A percentile compares a stretch with the other conserved stretches of the same genome.
Evolutionary conservation across 306 rosid genomes (phyloP).

Genomic region (Castanea crenata): DNA sequence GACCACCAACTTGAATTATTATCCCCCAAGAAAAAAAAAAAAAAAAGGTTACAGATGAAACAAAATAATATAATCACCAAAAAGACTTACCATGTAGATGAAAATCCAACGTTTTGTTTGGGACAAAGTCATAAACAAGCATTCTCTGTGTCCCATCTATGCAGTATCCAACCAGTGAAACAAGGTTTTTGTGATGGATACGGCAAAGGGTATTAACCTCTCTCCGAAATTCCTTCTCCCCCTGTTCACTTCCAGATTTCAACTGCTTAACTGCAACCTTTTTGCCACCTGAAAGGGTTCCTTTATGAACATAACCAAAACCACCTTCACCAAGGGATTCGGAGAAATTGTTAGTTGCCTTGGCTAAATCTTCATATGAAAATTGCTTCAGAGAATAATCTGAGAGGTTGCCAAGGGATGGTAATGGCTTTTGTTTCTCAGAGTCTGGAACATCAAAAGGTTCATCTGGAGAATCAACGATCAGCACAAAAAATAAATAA

Average conservation of each 20-base stretch:
- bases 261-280: slow-evolving; percentile 59
- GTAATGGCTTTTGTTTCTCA: slow-evolving; percentile 23
- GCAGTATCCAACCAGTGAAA: slow-evolving; percentile 62
- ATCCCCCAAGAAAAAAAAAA: not conserved
- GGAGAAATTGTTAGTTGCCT: slow-evolving; percentile 55
- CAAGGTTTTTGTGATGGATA: slow-evolving; percentile 68
- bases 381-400: slow-evolving; percentile 28
- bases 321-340: slow-evolving; percentile 59
- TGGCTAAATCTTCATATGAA: slow-evolving; percentile 43
- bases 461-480: slow-evolving; percentile 35
- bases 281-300: slow-evolving; percentile 53
- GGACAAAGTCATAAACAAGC: slow-evolving; percentile 63
- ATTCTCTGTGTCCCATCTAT: slow-evolving; percentile 41
- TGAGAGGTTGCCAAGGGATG: slow-evolving; percentile 10
- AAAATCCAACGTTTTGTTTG: slow-evolving; percentile 49
- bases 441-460: slow-evolving; percentile 32
- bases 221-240: slow-evolving; percentile 62
- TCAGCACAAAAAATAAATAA: not conserved
- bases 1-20: not conserved
- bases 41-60: not conserved
- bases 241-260: slow-evolving; percentile 56
- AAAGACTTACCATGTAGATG: slow-evolving; percentile 56
- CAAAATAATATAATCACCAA: not conserved
- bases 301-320: slow-evolving; percentile 63
- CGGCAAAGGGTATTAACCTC: slow-evolving; percentile 61